These are phyloP conservation scores for Aeschynomene evenia DNA, from an alignment of 306 rosid genomes.

Conservation along the genomic window DNA sequence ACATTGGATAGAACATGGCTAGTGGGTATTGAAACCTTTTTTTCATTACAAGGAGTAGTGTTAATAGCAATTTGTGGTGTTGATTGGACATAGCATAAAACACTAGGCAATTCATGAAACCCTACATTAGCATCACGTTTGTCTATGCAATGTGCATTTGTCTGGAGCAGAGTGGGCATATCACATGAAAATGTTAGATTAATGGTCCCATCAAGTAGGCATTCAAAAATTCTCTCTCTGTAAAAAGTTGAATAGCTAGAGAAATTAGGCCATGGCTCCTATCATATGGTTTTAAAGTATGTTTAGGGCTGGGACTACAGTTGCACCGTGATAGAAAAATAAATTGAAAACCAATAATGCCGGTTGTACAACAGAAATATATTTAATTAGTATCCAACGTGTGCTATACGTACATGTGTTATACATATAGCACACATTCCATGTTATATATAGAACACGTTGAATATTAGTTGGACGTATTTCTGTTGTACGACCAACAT, in stretches of 20 bases:
- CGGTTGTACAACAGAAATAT: too few species aligned
- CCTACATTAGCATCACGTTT: conserved; percentile 35
- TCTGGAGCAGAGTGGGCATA: conserved; percentile 35
- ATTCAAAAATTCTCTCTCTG: background rate
- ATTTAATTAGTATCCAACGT: too few species aligned
- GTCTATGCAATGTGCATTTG: conserved; percentile 47
- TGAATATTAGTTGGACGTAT: too few species aligned
- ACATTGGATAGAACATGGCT: conserved; percentile 41
- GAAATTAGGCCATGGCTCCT: conserved; percentile 28
- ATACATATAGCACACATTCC: too few species aligned
- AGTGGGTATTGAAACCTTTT: conserved; percentile 26
- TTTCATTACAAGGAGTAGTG: background rate
- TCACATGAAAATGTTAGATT: conserved; percentile 42
- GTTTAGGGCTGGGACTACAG: too few species aligned
- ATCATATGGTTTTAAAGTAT: too few species aligned
- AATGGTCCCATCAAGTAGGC: conserved; percentile 44
- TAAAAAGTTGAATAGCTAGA: conserved; percentile 11
- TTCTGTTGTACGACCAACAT: too few species aligned
- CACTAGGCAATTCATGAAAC: conserved; percentile 35
- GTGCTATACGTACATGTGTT: too few species aligned
- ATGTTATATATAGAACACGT: too few species aligned
- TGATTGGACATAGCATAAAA: conserved; percentile 33
- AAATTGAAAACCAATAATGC: too few species aligned
- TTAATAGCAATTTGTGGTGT: conserved; percentile 30
- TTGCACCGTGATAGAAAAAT: too few species aligned